Conservation (phyloP, 257 asterid genomes). For the Solanum tacnaense region DNA sequence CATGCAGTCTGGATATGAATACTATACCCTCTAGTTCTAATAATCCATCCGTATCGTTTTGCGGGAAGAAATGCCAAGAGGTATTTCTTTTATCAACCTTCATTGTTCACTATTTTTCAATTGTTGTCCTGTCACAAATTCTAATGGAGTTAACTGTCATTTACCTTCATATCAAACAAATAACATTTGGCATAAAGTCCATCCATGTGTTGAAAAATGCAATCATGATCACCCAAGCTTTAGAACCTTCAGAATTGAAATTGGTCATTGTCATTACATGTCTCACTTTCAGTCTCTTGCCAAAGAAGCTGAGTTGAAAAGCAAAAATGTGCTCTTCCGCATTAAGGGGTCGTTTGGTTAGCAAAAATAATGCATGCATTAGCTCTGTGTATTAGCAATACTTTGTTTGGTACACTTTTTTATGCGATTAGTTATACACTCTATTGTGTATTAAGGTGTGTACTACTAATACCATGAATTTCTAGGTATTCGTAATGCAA, state of each 20-base stretch:
- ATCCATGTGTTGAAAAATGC: background rate
- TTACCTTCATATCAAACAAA: background rate
- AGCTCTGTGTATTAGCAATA: background rate
- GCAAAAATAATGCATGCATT: too few relatives aligned
- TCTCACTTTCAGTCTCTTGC: background rate
- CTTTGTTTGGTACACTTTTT: background rate
- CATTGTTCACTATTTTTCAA: background rate
- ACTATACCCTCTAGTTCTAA: constrained; percentile 29
- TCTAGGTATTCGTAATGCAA: too few relatives aligned
- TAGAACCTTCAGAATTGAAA: background rate
- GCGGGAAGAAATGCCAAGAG: constrained; percentile 82
- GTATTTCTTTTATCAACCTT: constrained; percentile 23
- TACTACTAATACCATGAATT: too few relatives aligned
- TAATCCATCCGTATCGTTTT: constrained; percentile 34
- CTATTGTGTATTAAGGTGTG: too few relatives aligned
- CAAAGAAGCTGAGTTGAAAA: background rate
- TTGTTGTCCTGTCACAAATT: background rate
- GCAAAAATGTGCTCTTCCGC: background rate
- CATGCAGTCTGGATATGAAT: constrained; percentile 41
- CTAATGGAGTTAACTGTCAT: background rate
- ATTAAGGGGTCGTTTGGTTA: too few relatives aligned
- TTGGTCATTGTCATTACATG: background rate
- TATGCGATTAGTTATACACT: background rate
- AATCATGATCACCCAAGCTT: background rate
- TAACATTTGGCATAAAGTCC: background rate